Evolutionary conservation across 257 asterid species (phyloP), one percentile per base, ranked within the genome.

Genomic region (Lantana camara): DNA sequence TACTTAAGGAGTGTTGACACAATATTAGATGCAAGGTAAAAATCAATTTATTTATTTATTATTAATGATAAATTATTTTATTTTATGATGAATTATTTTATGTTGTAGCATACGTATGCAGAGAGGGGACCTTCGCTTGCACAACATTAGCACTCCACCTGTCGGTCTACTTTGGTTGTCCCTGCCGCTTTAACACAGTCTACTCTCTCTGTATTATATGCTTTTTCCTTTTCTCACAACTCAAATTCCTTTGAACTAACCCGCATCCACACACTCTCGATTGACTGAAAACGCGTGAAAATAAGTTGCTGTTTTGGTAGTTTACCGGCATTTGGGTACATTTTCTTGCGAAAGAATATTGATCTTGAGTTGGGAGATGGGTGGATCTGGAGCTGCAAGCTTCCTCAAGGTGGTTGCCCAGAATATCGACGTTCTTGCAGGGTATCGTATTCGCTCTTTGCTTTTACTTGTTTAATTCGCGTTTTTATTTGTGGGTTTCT

Each of bases 351-450:
- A n/a, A 53, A 57, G n/a, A 56, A 16, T 19, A 1, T 60, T 20
- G 41, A 24, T 48, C 50, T 41, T 66, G 8, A 22, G 19, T 5
- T 22, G 5, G 30, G 61, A 70, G 16, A 88, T 85, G 96, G 91
- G 89, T 57, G 89, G 97, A 75, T 83, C 96, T 79, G 86, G 91
- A 66, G 83, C 82, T n/a, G 83, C 44, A 17, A 85, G 77, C 73
- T 80, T 90, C 59, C 80, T 90, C 64, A 90, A 85, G 73, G 60
- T 90, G 40, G 32, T 90, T 15, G 71, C 65, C 27, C 63, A 69
- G 10, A 90, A 90, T 72, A 77, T 90, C 72, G 97, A 85, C 69
- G 58, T 90, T 65, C 87, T 91, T 60, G 97, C 93, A 46, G 91
- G 96, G 97, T 85, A 82, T 14, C 4, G 16, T 40, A 50, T 12